These are phyloP conservation scores for Xylaria sp. DNA, from an alignment of 2,329 filamentous ascomycete species.

Conservation along the genomic window DNA sequence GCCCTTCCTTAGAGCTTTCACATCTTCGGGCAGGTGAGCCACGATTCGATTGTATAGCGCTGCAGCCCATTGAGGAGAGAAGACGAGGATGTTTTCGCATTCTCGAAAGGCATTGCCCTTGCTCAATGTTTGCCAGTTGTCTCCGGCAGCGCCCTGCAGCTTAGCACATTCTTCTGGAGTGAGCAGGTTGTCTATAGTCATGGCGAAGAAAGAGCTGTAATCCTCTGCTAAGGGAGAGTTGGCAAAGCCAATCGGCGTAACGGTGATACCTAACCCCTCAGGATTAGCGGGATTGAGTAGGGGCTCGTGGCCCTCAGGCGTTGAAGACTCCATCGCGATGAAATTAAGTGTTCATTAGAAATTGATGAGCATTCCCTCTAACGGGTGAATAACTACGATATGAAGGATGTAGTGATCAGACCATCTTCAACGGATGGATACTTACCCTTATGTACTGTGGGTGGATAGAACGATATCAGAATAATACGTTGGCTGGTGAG, in stretches of 20 bases:
- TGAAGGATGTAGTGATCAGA: not conserved
- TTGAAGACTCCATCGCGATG: conserved; percentile 38
- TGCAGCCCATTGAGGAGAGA: conserved; percentile 42
- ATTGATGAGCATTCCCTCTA: not conserved
- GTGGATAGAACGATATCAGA: not conserved
- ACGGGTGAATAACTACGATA: not conserved
- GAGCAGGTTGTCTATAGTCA: conserved; percentile 46
- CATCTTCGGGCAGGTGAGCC: conserved; percentile 40
- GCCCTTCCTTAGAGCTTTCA: conserved; percentile 40
- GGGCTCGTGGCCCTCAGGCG: conserved; percentile 28
- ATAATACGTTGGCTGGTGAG: conserved; percentile 5
- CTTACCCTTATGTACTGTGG: not conserved
- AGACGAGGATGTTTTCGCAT: conserved; percentile 43
- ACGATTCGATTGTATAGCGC: conserved; percentile 41
- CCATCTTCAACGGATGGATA: not conserved
- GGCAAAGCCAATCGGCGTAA: conserved; percentile 43
- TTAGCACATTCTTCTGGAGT: conserved; percentile 42
- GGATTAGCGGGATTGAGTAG: conserved; percentile 34
- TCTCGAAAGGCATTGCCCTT: conserved; percentile 45
- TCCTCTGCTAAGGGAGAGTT: conserved; percentile 40
- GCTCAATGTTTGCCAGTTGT: conserved; percentile 41
- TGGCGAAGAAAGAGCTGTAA: conserved; percentile 44
- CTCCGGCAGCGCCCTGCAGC: conserved; percentile 37
- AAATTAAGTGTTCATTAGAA: conserved; percentile 2
- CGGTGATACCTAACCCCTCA: conserved; percentile 26